Percentiles rank a stretch among this genome's conserved stretches.
These are phyloP conservation scores for Hamigera avellanea DNA, from an alignment of 495 filamentous ascomycete species.

Conservation along the genomic window DNA sequence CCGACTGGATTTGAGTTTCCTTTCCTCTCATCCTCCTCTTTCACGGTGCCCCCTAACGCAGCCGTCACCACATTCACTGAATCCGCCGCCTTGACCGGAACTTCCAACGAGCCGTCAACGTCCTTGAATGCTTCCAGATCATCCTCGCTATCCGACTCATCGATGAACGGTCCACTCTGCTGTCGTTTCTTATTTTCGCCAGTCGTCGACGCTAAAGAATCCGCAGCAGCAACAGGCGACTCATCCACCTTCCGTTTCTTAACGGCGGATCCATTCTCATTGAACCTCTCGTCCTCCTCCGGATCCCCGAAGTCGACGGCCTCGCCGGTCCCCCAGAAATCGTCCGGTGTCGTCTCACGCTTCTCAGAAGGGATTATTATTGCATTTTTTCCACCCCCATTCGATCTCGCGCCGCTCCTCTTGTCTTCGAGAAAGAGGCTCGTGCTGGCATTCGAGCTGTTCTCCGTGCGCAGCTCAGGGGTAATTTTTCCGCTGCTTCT, in stretches of 20 bases:
- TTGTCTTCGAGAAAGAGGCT: slow-evolving; percentile 35
- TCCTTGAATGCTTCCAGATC: slow-evolving; percentile 24
- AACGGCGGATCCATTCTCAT: slow-evolving; percentile 15
- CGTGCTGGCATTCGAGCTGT: slow-evolving; percentile 9
- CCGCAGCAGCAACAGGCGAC: no score
- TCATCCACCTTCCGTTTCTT: slow-evolving; percentile 35
- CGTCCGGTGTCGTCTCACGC: slow-evolving; percentile 17
- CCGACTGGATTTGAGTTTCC: slow-evolving; percentile 10
- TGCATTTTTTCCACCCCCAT: no score
- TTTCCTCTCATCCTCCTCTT: slow-evolving; percentile 31
- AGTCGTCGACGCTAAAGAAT: no score
- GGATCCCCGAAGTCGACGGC: slow-evolving; percentile 3
- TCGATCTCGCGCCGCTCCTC: slow-evolving; percentile 10
- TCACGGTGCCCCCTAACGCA: slow-evolving; percentile 2
- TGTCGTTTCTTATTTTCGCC: slow-evolving; percentile 7
- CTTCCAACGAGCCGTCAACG: slow-evolving; percentile 5
- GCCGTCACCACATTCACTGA: not conserved
- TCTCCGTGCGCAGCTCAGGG: slow-evolving; percentile 8
- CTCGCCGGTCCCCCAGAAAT: slow-evolving; percentile 25
- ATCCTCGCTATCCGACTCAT: slow-evolving; percentile 58
- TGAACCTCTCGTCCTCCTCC: slow-evolving; percentile 13
- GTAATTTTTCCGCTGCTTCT: slow-evolving; percentile 14
- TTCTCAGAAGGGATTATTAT: no score
- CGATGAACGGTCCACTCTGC: slow-evolving; percentile 49
- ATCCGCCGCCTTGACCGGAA: not conserved